phyloP scores from a whole-genome alignment of 371 early-diverging fungal species.

The Circinella minor region DNA sequence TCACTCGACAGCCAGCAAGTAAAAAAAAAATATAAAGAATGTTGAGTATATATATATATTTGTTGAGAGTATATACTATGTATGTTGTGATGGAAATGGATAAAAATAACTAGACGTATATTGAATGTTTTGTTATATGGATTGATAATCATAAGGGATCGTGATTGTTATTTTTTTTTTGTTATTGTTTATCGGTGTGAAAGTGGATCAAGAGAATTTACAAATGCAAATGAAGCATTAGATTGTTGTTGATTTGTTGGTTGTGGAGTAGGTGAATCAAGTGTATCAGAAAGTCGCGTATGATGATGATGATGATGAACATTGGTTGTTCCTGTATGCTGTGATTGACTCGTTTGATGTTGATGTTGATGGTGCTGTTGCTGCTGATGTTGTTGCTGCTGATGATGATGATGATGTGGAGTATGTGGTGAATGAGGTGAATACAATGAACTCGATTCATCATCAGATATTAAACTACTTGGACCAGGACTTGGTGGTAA shows the following conservation, averaged over 20 bases:
- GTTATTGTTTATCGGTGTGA: slow-evolving; percentile 21
- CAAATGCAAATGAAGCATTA: slow-evolving; percentile 20
- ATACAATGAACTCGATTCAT: slow-evolving; percentile 25
- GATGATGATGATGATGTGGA: slow-evolving; percentile 13
- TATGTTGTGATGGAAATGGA: not conserved
- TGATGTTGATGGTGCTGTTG: not conserved
- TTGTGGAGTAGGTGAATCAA: slow-evolving; percentile 17
- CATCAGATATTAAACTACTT: slow-evolving; percentile 24
- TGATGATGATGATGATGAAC: not conserved
- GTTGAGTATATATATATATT: not conserved
- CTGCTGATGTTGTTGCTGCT: not conserved
- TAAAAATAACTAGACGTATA: not conserved
- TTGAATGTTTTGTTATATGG: not conserved
- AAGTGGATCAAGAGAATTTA: slow-evolving; percentile 27
- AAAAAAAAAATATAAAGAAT: slow-evolving; percentile 4
- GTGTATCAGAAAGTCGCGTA: slow-evolving; percentile 5
- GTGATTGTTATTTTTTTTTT: no score
- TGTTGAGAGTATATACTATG: not conserved
- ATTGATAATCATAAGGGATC: not conserved
- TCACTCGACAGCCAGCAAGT: slow-evolving; percentile 9
- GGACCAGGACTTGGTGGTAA: slow-evolving; percentile 26
- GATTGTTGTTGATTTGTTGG: slow-evolving; percentile 11
- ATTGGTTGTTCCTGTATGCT: not conserved
- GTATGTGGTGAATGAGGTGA: slow-evolving; percentile 29
- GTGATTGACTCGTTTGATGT: not conserved